These are phyloP conservation scores for Rosa multiflora DNA, from an alignment of 306 rosid species.

Conservation along the genomic window DNA sequence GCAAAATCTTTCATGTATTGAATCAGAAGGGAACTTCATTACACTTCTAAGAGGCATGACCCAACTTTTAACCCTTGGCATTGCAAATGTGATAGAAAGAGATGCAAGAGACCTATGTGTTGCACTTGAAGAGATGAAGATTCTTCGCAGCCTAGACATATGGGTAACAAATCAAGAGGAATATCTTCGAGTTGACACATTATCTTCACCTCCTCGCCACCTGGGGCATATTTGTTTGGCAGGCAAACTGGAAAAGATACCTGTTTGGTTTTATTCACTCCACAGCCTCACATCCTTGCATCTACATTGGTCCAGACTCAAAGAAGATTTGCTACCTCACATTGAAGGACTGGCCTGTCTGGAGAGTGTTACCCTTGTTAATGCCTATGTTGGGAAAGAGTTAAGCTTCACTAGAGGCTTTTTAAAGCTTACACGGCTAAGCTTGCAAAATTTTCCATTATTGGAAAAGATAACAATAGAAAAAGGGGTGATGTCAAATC, in stretches of 20 bases:
- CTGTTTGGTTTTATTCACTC: slow-evolving; percentile 10
- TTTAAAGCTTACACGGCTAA: slow-evolving; percentile 5
- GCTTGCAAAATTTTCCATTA: neutral
- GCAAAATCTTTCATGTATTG: neutral
- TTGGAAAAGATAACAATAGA: slow-evolving; percentile 5
- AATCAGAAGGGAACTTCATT: neutral
- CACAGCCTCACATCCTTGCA: neutral
- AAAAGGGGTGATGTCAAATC: slow-evolving; percentile 10
- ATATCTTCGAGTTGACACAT: neutral
- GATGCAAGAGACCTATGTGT: slow-evolving; percentile 11
- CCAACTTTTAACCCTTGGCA: slow-evolving; percentile 10
- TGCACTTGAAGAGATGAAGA: slow-evolving; percentile 16
- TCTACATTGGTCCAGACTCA: slow-evolving; percentile 4
- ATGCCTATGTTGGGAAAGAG: slow-evolving; percentile 3
- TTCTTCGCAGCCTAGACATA: neutral
- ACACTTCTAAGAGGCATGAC: slow-evolving; percentile 9
- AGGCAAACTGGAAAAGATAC: slow-evolving; percentile 15
- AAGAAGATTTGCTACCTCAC: neutral
- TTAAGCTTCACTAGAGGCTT: slow-evolving; percentile 5
- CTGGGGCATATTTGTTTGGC: neutral
- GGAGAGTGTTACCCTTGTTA: neutral
- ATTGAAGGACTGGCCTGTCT: neutral
- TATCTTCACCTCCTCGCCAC: slow-evolving; percentile 21
- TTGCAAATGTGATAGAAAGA: neutral
- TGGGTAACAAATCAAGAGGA: neutral